Evolutionary conservation across 176 grass and related monocot species (phyloP).

Genomic region (Typha latifolia): DNA sequence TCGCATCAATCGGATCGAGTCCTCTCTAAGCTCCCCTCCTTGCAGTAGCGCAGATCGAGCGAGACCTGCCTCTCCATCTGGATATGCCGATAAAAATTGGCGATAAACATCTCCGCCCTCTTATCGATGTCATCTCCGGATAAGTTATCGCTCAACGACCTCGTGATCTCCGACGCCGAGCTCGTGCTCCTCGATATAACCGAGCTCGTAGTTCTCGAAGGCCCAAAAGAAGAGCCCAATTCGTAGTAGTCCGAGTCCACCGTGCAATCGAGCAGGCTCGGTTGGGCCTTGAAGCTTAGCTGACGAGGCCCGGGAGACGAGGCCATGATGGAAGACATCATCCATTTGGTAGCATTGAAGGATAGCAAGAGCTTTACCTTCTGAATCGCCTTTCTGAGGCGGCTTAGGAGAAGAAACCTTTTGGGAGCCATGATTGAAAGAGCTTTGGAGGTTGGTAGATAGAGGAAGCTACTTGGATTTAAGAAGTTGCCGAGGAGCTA

Average conservation of each 20-base stretch:
- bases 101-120: slow-evolving; percentile 58
- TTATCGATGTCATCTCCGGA: slow-evolving; percentile 37
- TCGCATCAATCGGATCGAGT: slow-evolving; percentile 3
- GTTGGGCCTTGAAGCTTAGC: slow-evolving; percentile 35
- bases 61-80: slow-evolving; percentile 79
- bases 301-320: neutral
- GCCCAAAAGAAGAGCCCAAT: neutral
- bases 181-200: slow-evolving; percentile 33
- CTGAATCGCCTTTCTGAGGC: slow-evolving; percentile 34
- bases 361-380: slow-evolving; percentile 71
- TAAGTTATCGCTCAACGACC: slow-evolving; percentile 13
- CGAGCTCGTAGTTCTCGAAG: slow-evolving; percentile 4
- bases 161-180: slow-evolving; percentile 11
- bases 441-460: neutral
- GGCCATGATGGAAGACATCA: slow-evolving; percentile 27
- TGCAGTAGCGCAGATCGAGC: slow-evolving; percentile 45
- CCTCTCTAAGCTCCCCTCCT: slow-evolving; percentile 26
- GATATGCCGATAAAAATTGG: slow-evolving; percentile 48
- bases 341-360: slow-evolving; percentile 56
- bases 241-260: neutral
- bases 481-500: neutral
- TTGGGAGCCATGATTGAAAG: slow-evolving; percentile 6
- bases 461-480: neutral
- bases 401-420: slow-evolving; percentile 19
- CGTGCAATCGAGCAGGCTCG: slow-evolving; percentile 43